A percentile compares a stretch with the other conserved stretches of the same genome.
phyloP scores from a whole-genome alignment of 345 rosid genomes.

The rapeseed (Brassica napus) region DNA sequence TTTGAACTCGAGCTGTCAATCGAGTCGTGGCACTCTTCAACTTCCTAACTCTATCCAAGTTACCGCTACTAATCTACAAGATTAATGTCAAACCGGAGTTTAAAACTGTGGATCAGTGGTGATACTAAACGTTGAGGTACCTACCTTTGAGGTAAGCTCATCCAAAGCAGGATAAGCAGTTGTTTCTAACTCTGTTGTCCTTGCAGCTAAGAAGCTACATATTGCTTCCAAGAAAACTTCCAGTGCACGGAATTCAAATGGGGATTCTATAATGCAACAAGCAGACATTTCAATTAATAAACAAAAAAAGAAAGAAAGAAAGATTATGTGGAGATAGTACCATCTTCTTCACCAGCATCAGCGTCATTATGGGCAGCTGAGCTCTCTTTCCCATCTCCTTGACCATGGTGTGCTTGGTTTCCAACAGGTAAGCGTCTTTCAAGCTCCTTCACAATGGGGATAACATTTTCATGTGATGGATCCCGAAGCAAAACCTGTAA shows the following conservation, averaged over 20 bases:
- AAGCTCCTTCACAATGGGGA: conserved; percentile 90
- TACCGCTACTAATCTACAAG: conserved; percentile 86
- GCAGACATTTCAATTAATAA: conserved; percentile 15
- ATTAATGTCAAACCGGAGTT: background rate
- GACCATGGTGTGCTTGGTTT: conserved; percentile 43
- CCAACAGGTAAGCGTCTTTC: conserved; percentile 64
- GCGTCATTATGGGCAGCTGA: conserved; percentile 50
- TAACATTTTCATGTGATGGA: conserved; percentile 71
- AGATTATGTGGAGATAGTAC: conserved; percentile 41
- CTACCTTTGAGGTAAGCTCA: conserved; percentile 85
- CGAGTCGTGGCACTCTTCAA: conserved; percentile 96
- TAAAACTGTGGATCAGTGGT: background rate
- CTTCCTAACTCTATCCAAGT: conserved; percentile 92
- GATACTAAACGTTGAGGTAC: background rate
- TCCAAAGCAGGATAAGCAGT: conserved; percentile 95
- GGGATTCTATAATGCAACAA: conserved; percentile 62
- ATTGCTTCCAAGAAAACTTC: conserved; percentile 96
- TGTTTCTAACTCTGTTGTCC: conserved; percentile 81
- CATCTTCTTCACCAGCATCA: conserved; percentile 88
- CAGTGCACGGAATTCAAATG: conserved; percentile 82
- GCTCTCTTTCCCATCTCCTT: conserved; percentile 53
- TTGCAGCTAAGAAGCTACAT: conserved; percentile 88
- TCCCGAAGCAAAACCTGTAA: conserved; percentile 84
- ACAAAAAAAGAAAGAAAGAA: background rate
- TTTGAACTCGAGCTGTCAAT: conserved; percentile 92